Evolutionary conservation across 1,284 basidiomycete genomes (phyloP), one percentile per base, ranked within the genome.

Genomic region (Lentinula novae-zelandiae): DNA sequence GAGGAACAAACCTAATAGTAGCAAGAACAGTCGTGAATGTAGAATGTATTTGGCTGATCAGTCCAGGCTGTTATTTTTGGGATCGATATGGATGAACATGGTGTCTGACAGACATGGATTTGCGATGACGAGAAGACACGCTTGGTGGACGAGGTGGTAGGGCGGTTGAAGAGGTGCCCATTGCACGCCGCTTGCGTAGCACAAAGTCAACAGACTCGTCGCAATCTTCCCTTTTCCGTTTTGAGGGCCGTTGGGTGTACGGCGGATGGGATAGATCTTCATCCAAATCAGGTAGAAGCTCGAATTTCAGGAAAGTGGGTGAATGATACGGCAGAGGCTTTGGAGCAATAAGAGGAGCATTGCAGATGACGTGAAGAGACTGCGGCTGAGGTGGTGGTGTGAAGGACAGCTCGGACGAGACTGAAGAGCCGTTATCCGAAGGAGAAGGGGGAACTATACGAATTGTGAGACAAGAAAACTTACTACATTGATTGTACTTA

Each of bases 251-350:
- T 53, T 75, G 75, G 5, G 79, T 83, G 73, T 88, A 87, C 0
- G 86, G 86, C 4, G 86, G 84, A 65, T 83, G 82, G 0, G 86
- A 88, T 53, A 88, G 80, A 67, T 88, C 85, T 67, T 87, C 83
- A 71, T 86, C 85, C n/a, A 82, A 75, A 70, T 87, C 86, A 0
- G 86, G 86, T 38, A 84, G 73, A 59, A 76, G 71, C 57, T 86
- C 84, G 66, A 84, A 86, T 62, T 85, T 82, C 60, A 88, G 80
- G 71, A 87, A 86, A 0, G 81, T 83, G 20, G 86, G 86, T 5
- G 85, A 85, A 62, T 86, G 84, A 71, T 85, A 87, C 1, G 86
- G 86, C 40, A 88, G 79, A 0, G 86, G 86, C 27, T 81, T 82
- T 10, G 86, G 86, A 0, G 85, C 86, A 63, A 87, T 74, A 53